Conservation (phyloP, 2,329 filamentous ascomycete species). For the Fusarium pseudoanthophilum region DNA sequence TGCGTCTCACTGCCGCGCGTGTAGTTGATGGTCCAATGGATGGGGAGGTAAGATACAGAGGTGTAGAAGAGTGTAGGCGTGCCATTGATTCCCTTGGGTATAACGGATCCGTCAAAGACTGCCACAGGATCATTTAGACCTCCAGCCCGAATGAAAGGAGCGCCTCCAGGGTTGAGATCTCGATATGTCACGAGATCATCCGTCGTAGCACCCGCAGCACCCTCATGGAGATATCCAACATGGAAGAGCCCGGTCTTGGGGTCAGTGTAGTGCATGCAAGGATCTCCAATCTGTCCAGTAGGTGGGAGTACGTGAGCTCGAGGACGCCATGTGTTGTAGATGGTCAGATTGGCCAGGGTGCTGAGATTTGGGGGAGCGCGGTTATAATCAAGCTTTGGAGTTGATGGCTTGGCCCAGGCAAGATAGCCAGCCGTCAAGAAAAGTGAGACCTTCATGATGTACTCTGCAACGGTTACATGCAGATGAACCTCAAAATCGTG, state of each 20-base stretch:
- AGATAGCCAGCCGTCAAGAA: constrained; percentile 29
- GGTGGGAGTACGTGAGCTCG: constrained; percentile 54
- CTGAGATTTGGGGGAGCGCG: constrained; percentile 52
- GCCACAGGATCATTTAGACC: constrained; percentile 39
- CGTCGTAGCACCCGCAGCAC: constrained; percentile 53
- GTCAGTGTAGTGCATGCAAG: constrained; percentile 58
- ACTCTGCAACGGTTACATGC: neutral
- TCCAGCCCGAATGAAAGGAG: constrained; percentile 56
- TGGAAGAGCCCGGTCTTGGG: constrained; percentile 57
- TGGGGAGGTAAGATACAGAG: constrained; percentile 56
- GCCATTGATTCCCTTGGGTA: constrained; percentile 55
- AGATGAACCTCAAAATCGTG: neutral
- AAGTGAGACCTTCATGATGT: constrained; percentile 31
- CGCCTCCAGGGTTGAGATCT: constrained; percentile 53
- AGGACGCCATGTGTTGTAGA: constrained; percentile 50
- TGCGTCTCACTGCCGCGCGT: constrained; percentile 59
- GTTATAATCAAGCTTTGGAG: constrained; percentile 48
- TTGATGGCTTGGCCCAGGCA: constrained; percentile 28
- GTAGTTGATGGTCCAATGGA: constrained; percentile 58
- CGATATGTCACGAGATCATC: constrained; percentile 53
- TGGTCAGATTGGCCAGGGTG: constrained; percentile 50
- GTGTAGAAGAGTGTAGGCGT: constrained; percentile 58
- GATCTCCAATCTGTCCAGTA: constrained; percentile 55
- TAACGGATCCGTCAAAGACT: constrained; percentile 58
- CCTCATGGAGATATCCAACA: constrained; percentile 54